These are phyloP conservation scores for Prosopis cineraria DNA, from an alignment of 306 rosid species.

Conservation along the genomic window DNA sequence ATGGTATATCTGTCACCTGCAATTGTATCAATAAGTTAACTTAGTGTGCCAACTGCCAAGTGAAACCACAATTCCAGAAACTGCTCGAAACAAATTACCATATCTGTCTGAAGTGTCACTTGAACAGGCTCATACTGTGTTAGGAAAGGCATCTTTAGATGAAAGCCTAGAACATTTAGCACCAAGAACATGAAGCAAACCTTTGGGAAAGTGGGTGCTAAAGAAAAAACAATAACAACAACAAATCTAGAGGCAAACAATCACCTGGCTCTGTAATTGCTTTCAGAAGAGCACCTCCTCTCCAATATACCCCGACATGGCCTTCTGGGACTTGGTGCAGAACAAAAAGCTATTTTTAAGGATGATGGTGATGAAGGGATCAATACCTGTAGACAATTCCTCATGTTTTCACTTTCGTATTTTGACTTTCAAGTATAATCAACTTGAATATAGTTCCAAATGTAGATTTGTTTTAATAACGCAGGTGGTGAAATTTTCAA, in stretches of 20 bases:
- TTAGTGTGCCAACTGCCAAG: conserved; percentile 11
- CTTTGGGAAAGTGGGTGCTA: background rate
- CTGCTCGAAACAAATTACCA: conserved; percentile 47
- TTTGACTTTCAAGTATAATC: background rate
- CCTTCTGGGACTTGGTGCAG: conserved; percentile 99
- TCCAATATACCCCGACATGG: conserved; percentile 95
- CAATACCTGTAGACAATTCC: conserved; percentile 49
- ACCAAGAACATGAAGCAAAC: conserved; percentile 13
- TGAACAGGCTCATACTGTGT: conserved; percentile 89
- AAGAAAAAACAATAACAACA: background rate
- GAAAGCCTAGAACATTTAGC: conserved; percentile 67
- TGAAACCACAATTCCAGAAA: conserved; percentile 4
- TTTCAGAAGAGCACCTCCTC: conserved; percentile 93
- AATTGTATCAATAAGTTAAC: conserved; percentile 15
- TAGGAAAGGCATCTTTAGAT: conserved; percentile 77
- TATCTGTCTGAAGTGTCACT: conserved; percentile 90
- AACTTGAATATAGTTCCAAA: conserved; percentile 14
- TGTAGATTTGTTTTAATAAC: background rate
- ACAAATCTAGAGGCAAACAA: background rate
- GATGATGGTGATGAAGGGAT: conserved; percentile 54
- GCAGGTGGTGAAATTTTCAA: background rate
- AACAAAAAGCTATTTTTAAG: conserved; percentile 47
- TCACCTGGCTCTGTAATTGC: conserved; percentile 82
- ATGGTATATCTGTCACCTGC: conserved; percentile 91
- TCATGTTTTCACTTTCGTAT: conserved; percentile 9